These are phyloP conservation scores for Botryotinia narcissicola DNA, from an alignment of 2,329 filamentous ascomycete species.

Conservation along the genomic window DNA sequence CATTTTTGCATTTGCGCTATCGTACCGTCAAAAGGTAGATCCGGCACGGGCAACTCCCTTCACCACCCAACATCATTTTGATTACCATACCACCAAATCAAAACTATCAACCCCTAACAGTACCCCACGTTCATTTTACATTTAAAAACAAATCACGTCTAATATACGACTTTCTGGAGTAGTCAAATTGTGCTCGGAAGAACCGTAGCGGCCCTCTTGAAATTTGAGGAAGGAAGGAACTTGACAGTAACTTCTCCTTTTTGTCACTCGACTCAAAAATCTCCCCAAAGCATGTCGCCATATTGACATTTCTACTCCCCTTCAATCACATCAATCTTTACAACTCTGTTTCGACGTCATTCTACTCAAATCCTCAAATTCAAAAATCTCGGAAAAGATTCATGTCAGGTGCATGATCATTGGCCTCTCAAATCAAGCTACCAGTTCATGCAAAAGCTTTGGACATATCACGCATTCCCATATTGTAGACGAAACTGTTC, in stretches of 20 bases:
- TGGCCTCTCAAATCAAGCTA: constrained; percentile 19
- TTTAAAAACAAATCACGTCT: neutral
- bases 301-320: neutral
- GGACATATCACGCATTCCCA: neutral
- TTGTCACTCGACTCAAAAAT: neutral
- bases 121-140: neutral
- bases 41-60: neutral
- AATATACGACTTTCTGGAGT: neutral
- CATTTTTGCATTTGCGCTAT: constrained; percentile 3
- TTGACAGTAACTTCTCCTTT: neutral
- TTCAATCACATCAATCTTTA: neutral
- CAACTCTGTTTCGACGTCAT: constrained; percentile 29
- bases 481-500: neutral
- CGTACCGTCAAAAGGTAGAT: constrained; percentile 4
- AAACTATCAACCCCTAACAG: neutral
- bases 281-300: neutral
- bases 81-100: neutral
- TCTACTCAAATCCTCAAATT: neutral
- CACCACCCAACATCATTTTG: neutral
- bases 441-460: constrained; percentile 26
- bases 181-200: neutral
- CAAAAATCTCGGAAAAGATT: neutral
- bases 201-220: neutral
- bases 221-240: constrained; percentile 1
- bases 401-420: constrained; percentile 23